Percentiles rank a stretch among this genome's conserved stretches.
Evolutionary conservation across 139 green algal species (phyloP).

Genomic region (Closterium sp.): DNA sequence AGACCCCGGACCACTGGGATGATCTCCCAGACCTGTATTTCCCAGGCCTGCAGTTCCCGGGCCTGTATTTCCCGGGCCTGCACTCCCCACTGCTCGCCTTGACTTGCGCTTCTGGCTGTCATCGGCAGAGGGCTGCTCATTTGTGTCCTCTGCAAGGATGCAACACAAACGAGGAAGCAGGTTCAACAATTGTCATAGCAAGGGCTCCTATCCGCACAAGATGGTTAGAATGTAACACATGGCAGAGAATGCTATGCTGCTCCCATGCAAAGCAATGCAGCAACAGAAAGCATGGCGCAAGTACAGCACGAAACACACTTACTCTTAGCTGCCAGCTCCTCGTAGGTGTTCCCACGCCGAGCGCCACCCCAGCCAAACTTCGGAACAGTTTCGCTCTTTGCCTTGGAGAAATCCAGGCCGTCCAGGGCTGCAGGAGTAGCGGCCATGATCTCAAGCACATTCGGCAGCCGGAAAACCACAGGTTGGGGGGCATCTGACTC

Average conservation of each 20-base stretch:
- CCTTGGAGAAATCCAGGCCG: background rate
- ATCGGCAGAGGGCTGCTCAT: background rate
- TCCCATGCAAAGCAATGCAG: no score
- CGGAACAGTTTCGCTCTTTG: background rate
- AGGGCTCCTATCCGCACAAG: background rate
- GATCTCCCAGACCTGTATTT: background rate
- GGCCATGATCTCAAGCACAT: background rate
- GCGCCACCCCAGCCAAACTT: background rate
- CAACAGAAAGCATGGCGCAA: background rate
- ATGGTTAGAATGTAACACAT: background rate
- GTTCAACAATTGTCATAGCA: background rate
- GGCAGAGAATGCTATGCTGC: background rate
- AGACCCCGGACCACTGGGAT: background rate
- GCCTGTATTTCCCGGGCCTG: background rate
- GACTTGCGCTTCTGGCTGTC: background rate
- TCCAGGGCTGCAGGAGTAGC: background rate
- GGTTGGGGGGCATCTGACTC: background rate
- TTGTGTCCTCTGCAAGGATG: background rate
- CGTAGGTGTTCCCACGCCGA: background rate
- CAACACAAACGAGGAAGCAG: background rate
- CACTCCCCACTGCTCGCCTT: background rate
- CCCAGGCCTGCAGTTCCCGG: background rate
- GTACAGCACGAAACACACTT: background rate
- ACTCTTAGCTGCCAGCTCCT: background rate
- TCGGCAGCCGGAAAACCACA: background rate